Evolutionary conservation across 1,139 yeast species (phyloP), one percentile per base, ranked within the genome.

Genomic region (Debaryomycetaceae sp.): DNA sequence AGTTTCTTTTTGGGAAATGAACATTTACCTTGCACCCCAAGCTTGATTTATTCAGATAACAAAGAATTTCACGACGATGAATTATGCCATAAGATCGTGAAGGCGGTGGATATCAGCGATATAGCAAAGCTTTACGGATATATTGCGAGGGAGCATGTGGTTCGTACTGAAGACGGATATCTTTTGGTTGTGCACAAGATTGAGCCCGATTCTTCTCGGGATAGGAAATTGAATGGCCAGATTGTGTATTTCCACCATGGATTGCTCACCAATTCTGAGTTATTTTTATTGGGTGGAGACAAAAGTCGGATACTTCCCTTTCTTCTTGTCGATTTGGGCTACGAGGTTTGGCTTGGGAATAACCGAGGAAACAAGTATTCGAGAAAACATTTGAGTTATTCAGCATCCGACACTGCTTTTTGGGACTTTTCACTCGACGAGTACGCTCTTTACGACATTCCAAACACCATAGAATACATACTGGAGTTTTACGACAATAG

Each of bases 391-490:
- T 49, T 65, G 41, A 62, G 59, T 44, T 44, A 59, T 34, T 57
- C 68, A 7, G 77, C 84, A 1, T 62, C 67, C 11, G 76, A 77
- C 13, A 52, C 62, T 2, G 69, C 72, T 45, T 89, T 86, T 63
- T 89, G 97, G 97, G 80, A 88, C 63, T 89, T 86, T 55, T 83
- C 91, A 23, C 74, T 89, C 42, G 97, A 89, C 63, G 95, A 89
- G 59, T 87, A 85, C 65, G 95, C 96, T 3, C 65, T 85, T 49
- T 85, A 77, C 57, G 97, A 89, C 59, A 87, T 89, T 38, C 96
- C 96, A 2, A 81, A 84, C 52, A 74, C 85, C 5, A 75, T 89
- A 11, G 78, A 79, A 51, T 86, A 87, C 60, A 79, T 89, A 20
- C 42, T 40, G 30, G 44, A 50, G 8, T 49, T 47, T 40, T 59